phyloP scores from a whole-genome alignment of 495 filamentous ascomycete genomes.

The Neurospora sp. region DNA sequence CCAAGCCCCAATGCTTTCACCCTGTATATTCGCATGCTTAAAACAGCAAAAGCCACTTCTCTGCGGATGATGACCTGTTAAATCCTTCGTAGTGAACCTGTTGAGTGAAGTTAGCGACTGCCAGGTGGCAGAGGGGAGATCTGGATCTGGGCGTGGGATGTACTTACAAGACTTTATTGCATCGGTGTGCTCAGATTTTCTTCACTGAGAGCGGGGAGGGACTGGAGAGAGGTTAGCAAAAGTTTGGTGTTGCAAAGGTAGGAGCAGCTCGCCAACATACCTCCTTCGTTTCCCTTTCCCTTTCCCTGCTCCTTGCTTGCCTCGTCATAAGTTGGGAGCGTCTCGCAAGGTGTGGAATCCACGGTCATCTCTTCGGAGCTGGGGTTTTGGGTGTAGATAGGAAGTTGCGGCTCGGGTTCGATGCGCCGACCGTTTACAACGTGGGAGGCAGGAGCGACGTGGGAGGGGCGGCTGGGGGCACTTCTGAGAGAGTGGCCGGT shows the following conservation, averaged over 20 bases:
- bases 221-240: neutral
- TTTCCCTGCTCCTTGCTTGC: neutral
- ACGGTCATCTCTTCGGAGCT: neutral
- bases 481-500: neutral
- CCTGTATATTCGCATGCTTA: too few relatives aligned
- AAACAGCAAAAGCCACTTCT: too few relatives aligned
- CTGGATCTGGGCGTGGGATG: too few relatives aligned
- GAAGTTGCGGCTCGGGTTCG: neutral
- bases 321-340: neutral
- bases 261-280: neutral
- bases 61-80: too few relatives aligned
- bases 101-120: neutral
- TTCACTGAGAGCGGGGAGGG: neutral
- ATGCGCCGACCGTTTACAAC: neutral
- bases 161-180: neutral
- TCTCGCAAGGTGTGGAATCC: neutral
- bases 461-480: neutral
- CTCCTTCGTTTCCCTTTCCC: neutral
- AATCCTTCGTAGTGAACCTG: neutral
- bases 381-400: neutral
- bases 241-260: fast-evolving
- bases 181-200: neutral
- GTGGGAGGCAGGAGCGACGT: neutral
- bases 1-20: neutral
- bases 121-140: neutral